Conservation (phyloP, 1,284 basidiomycete species). For the Moesziomyces sp. region DNA sequence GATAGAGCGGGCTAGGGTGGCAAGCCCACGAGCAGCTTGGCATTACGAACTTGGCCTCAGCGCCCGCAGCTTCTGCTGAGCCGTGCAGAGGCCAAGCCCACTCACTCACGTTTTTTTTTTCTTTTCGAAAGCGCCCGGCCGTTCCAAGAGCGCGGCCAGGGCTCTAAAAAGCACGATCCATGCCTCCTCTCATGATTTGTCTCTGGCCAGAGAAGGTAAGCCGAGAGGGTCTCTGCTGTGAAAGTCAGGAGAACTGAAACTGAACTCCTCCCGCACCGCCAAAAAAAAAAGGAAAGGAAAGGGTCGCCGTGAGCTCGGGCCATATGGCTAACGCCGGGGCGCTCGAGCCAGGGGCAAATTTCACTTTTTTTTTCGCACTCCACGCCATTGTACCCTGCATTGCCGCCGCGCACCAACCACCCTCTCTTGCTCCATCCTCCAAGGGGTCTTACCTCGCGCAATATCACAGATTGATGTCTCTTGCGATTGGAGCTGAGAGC, state of each 20-base stretch:
- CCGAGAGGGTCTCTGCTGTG: background rate
- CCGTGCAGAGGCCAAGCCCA: constrained; percentile 2
- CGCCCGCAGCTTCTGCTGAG: background rate
- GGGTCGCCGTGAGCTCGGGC: constrained; percentile 9
- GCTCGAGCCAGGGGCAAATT: constrained; percentile 9
- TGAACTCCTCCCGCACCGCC: background rate
- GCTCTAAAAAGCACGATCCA: background rate
- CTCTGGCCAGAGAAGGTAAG: background rate
- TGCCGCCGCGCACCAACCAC: constrained; percentile 5
- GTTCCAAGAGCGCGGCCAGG: constrained; percentile 3
- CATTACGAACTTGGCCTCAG: too few species aligned
- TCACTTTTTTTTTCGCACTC: background rate
- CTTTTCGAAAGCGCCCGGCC: background rate
- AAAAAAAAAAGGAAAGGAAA: background rate
- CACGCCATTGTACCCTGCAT: constrained; percentile 2
- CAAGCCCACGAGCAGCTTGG: too few species aligned
- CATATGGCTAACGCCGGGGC: constrained; percentile 1
- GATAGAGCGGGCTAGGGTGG: too few species aligned
- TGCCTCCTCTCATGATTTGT: constrained; percentile 1
- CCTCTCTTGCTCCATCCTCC: too few species aligned
- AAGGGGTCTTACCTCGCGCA: too few species aligned
- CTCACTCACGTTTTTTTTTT: background rate
- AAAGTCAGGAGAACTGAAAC: too few species aligned
- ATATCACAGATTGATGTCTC: too few species aligned
- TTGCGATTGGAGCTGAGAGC: too few species aligned